Base-by-base conservation (phyloP, 2,329 filamentous ascomycete genomes). In the Trichoderma pleuroti region DNA sequence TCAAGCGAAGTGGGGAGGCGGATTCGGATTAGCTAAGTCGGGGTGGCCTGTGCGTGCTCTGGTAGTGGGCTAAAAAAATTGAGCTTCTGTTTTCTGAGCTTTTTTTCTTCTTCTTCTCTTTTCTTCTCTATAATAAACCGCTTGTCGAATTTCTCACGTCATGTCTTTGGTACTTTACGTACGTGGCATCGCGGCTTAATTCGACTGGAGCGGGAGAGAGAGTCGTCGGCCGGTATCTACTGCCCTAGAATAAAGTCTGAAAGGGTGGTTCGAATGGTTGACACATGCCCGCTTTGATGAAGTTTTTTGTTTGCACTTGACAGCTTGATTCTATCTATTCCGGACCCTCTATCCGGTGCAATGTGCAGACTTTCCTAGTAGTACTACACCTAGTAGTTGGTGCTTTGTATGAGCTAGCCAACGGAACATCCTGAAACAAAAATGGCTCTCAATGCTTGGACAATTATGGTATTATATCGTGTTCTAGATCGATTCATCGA, bases 181-280 rank as follows among this genome's bases (percentile, higher is more conserved):
- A 74, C 73, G 76, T 87, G 87, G 87, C 87, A 88, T 82, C 87
- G 88, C 84, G 81, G 79, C 77, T 81, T 80, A 80, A 81, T 80
- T 74, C 75, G 73, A 80, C 82, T 82, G 84, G 87, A 85, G 89
- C 87, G 90, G 86, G 80, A 92, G 89, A 92, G 82, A 75, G 81
- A 88, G 76, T 59, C 42, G 81, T 88, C 91, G 86, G 88, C 90
- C 90, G 90, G 91, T 93, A 93, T 93, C 91, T 93, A 90, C 91
- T 92, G 90, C 91, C 90, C 90, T 92, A 87, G 91, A 93, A 88
- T 90, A 82, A 82, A 82, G 80, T 85, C 85, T 93, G 91, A 93
- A 88, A 89, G 90, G 90, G 91, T 90, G 86, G 91, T 91, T 93
- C 91, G 91, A 92, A 91, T 90, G 89, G 89, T 90, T 87, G 90